These are phyloP conservation scores for Candida stauntonica DNA, from an alignment of 805 yeast species.

Conservation along the genomic window DNA sequence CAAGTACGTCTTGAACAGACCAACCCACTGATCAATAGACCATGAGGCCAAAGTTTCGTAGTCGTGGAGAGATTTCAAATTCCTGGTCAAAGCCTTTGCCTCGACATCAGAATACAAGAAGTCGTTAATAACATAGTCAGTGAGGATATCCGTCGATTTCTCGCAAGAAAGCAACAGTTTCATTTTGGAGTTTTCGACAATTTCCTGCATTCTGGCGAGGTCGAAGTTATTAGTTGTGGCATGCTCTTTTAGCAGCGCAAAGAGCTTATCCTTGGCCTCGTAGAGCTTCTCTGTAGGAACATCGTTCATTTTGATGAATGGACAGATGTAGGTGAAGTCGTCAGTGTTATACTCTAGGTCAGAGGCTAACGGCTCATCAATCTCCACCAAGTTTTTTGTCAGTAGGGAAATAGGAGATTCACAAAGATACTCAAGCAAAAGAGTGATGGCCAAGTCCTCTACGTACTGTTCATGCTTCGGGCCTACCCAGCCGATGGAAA, in stretches of 20 bases:
- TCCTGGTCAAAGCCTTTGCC: conserved; percentile 52
- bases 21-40: conserved; percentile 66
- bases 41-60: conserved; percentile 51
- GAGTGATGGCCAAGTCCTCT: conserved; percentile 63
- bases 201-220: conserved; percentile 58
- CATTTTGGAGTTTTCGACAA: conserved; percentile 60
- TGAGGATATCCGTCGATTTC: conserved; percentile 54
- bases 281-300: conserved; percentile 67
- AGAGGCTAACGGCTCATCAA: conserved; percentile 77
- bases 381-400: conserved; percentile 68
- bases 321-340: conserved; percentile 60
- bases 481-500: conserved; percentile 76
- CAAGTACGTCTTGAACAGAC: conserved; percentile 46
- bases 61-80: conserved; percentile 53
- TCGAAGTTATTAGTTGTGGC: conserved; percentile 50
- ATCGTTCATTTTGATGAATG: conserved; percentile 54
- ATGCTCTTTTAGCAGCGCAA: conserved; percentile 51
- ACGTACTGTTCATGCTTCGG: conserved; percentile 53
- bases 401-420: conserved; percentile 75
- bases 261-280: conserved; percentile 48
- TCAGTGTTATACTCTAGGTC: conserved; percentile 67
- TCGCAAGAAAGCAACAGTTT: conserved; percentile 59
- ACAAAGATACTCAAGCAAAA: conserved; percentile 69
- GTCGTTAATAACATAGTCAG: conserved; percentile 67
- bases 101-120: conserved; percentile 72